Conservation (phyloP, 371 early-diverging fungal species). For the Mortierella sp. region DNA sequence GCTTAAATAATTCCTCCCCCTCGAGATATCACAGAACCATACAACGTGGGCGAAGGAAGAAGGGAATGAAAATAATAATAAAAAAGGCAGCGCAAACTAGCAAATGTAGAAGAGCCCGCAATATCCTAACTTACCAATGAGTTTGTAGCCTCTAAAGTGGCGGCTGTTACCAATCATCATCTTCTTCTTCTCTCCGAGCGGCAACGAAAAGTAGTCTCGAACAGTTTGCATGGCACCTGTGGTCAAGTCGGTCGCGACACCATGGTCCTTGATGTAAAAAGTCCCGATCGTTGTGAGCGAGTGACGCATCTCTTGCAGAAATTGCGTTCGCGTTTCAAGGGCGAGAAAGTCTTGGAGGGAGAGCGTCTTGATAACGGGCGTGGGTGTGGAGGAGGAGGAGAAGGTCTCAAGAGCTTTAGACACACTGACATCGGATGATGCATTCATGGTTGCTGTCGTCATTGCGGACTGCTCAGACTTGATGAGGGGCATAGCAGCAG, state of each 20-base stretch:
- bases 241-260: slow-evolving; percentile 61
- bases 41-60: neutral
- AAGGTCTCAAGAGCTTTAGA: neutral
- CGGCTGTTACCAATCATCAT: slow-evolving; percentile 69
- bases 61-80: neutral
- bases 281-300: slow-evolving; percentile 72
- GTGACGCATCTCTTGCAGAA: slow-evolving; percentile 67
- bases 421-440: neutral
- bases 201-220: slow-evolving; percentile 67
- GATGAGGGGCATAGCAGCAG: neutral
- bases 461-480: neutral
- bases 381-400: no score
- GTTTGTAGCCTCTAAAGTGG: slow-evolving; percentile 75
- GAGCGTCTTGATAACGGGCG: slow-evolving; percentile 27
- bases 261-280: slow-evolving; percentile 72
- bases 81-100: neutral
- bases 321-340: slow-evolving; percentile 41
- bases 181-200: slow-evolving; percentile 70
- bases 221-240: slow-evolving; percentile 55
- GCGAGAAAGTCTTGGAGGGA: slow-evolving; percentile 33
- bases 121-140: slow-evolving; percentile 53
- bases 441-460: neutral
- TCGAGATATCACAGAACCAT: neutral
- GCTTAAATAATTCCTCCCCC: neutral
- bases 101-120: slow-evolving; percentile 11